Base-by-base conservation (phyloP, 257 asterid species). In the Verbascum thapsus region DNA sequence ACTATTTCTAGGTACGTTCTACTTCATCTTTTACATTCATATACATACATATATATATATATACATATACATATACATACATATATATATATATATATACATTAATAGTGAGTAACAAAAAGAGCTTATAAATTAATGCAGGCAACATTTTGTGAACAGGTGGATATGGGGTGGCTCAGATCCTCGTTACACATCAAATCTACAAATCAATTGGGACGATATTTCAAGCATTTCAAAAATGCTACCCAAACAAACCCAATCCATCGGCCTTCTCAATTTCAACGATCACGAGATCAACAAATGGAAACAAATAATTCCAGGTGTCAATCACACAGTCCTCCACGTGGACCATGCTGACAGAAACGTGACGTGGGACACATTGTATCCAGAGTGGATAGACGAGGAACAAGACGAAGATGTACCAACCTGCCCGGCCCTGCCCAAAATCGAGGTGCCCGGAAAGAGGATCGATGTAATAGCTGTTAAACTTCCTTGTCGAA, bases 381-480 rank as follows among this genome's bases (percentile, higher is more conserved):
- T 90, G 26, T 90, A 75, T 68, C 98, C 98, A 0, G 96, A 90
- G 70, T 90, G 98, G 98, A 90, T 90, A 3, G 98, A 90, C 52
- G 96, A 90, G 38, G 98, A 85, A 19, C 83, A 90, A 63, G 88
- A 90, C 11, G 73, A 58, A 2, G 81, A 74, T 30, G 68, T 88
- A 20, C 98, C 96, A 3, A 79, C 47, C 30, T 90, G 96, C 70
- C 95, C 94, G 15, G 64, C 83, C 2, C 70, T 90, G 0, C 98
- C 98, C 0, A 65, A 59, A 30, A 66, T 78, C 8, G 62, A 72
- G 37, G 59, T 65, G 0, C 94, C 96, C 20, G 45, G 54, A 40
- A 72, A 59, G 44, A 78, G 89, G 3, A 74, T 79, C 0, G 86
- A 90, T 61, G 89, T 90, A 13, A 61, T 90, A 6, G 86, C 79